A percentile compares a stretch with the other conserved stretches of the same genome.
These are phyloP conservation scores for Hypoxylon subgilvum DNA, from an alignment of 495 filamentous ascomycete genomes.

Conservation along the genomic window DNA sequence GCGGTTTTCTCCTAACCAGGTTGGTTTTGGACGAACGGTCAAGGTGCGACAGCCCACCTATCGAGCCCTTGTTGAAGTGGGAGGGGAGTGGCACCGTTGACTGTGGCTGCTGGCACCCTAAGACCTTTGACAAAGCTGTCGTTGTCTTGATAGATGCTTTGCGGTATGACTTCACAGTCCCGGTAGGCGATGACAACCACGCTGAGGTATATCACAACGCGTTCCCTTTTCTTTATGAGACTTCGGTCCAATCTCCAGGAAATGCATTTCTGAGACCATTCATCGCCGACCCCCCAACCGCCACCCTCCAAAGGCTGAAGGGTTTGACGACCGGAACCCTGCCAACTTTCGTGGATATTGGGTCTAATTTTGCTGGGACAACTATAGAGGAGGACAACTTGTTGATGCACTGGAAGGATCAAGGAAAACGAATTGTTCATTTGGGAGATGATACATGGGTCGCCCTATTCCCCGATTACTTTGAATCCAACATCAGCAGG, in stretches of 20 bases:
- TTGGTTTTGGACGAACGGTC: constrained; percentile 89
- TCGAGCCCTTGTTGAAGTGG: constrained; percentile 51
- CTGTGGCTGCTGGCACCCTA: constrained; percentile 92
- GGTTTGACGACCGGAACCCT: constrained; percentile 93
- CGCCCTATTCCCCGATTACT: constrained; percentile 86
- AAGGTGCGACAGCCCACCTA: constrained; percentile 74
- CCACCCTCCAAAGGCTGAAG: constrained; percentile 90
- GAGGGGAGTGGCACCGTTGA: constrained; percentile 56
- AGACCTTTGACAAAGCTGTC: constrained; percentile 88
- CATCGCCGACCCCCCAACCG: constrained; percentile 95
- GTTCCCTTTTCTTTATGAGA: constrained; percentile 83
- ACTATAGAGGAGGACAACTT: constrained; percentile 98
- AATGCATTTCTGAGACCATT: constrained; percentile 92
- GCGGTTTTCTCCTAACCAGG: constrained; percentile 94
- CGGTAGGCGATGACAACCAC: constrained; percentile 61
- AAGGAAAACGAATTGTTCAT: constrained; percentile 86
- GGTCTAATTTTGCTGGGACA: constrained; percentile 93
- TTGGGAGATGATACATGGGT: constrained; percentile 98
- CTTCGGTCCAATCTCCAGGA: constrained; percentile 69
- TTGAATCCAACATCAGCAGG: constrained; percentile 79
- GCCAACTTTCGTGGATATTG: constrained; percentile 91
- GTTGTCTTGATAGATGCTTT: constrained; percentile 92
- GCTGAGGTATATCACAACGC: constrained; percentile 83
- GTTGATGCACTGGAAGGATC: constrained; percentile 77
- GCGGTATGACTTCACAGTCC: constrained; percentile 95